These are phyloP conservation scores for Setaria italica DNA, from an alignment of 202 grass and related monocot genomes.

Conservation along the genomic window DNA sequence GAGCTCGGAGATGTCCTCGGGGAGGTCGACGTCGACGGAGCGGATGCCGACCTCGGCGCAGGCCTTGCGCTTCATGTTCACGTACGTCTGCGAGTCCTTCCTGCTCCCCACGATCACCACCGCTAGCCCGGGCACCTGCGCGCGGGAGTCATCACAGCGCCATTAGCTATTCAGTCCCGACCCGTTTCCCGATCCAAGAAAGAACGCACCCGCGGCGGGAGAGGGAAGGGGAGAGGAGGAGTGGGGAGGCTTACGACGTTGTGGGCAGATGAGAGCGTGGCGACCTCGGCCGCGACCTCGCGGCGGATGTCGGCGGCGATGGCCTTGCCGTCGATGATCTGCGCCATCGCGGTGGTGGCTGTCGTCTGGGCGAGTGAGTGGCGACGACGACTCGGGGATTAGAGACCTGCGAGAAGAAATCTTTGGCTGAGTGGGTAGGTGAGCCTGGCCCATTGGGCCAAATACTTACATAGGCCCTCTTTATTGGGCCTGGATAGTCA, in stretches of 20 bases:
- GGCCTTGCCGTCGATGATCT: constrained; percentile 90
- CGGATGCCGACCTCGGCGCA: constrained; percentile 89
- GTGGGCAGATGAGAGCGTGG: constrained; percentile 55
- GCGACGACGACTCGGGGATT: neutral
- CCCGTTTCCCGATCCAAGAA: neutral
- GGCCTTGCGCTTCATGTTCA: constrained; percentile 86
- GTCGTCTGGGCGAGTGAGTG: neutral
- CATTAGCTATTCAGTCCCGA: neutral
- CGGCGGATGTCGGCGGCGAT: constrained; percentile 72
- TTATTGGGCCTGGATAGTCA: neutral
- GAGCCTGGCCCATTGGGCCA: neutral
- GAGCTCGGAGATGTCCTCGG: constrained; percentile 72
- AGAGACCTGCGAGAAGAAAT: neutral
- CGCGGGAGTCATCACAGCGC: neutral
- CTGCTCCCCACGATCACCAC: constrained; percentile 92
- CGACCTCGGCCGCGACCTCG: constrained; percentile 68
- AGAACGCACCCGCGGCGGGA: too few species aligned
- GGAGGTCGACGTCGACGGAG: constrained; percentile 79
- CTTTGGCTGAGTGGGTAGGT: neutral
- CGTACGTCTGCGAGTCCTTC: constrained; percentile 96
- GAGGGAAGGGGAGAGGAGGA: neutral
- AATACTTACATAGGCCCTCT: neutral
- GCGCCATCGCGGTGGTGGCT: constrained; percentile 58
- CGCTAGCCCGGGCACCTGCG: constrained; percentile 89
- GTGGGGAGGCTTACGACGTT: constrained; percentile 35